Base-by-base conservation (phyloP, 2,329 filamentous ascomycete genomes). In the Zymoseptoria ardabiliae region DNA sequence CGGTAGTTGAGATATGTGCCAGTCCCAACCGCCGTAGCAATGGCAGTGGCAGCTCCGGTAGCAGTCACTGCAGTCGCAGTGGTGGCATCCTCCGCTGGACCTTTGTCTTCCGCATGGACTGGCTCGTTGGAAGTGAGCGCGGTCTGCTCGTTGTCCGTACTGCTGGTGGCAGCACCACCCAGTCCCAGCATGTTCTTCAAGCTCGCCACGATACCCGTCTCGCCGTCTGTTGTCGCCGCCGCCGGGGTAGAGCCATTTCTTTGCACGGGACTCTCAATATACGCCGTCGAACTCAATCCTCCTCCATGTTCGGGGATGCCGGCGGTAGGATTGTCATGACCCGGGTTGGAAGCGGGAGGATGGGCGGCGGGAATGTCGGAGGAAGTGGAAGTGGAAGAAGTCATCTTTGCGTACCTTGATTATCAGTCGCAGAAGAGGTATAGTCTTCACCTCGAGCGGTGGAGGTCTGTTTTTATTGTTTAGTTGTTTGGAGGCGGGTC, bases 171-270 rank as follows among this genome's bases (percentile, higher is more conserved):
- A 51, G 50, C 17, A 17, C 55, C 55, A 22, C 64, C 61, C 11
- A 66, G 22, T 4, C 66, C 65, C 30, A 70, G 60, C 22, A 66
- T 65, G 48, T 54, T 55, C 57, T 64, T 64, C 25, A 69, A 53
- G 55, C 63, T 53, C 23, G 61, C 55, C 50, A 64, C 58, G 11
- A 50, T 50, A 20, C 35, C 56, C 2, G 59, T 41, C 13, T 41
- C 55, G 49, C 28, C 41, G 30, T 19, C 35, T 4, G 54, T 48
- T 20, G 30, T 55, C 7, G 54, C 23, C 7, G 23, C 23, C 7
- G 23, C 13, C 2, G 30, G 11, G 9, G 30, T 35, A 10, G 30
- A 35, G 50, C 57, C 53, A 53, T 52, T 63, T n/a, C n/a, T n/a
- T 11, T 56, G 23, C 19, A 61, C 60, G 6, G 66, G 64, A 54